Evolutionary conservation across 2,329 filamentous ascomycete genomes (phyloP), one percentile per base, ranked within the genome.

Genomic region (Alternaria triticimaculans): DNA sequence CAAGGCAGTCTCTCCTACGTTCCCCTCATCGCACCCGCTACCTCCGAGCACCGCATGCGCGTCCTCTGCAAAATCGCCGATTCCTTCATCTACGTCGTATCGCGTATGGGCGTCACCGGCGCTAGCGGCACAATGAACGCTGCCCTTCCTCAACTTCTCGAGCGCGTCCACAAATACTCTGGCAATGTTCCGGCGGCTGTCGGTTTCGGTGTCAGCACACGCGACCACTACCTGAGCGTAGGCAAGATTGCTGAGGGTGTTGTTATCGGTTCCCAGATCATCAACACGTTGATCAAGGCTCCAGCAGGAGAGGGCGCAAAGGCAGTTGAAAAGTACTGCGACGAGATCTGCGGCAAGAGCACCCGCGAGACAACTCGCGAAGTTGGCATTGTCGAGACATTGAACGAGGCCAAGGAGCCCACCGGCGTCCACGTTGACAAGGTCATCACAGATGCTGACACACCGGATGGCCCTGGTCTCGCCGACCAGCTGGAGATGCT

Each of bases 21-120:
- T 14, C 96, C 96, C n/a, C 86, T 99, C 57, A 97, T 99, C 73
- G 95, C 96, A 1, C 96, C 96, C 7, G 89, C 94, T 11, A 98
- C 96, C 2, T 97, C 94, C 7, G 94, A 97, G 73, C 86, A 89
- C 69, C 92, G 96, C 75, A 97, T 99, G 94, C 95, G 92, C 83
- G 87, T 97, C 44, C 90, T 99, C 12, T 99, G 96, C 87, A 90
- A 93, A 80, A 95, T 99, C 67, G 96, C 96, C 76, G 95, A 98
- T 82, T 97, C 94, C 4, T 99, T 98, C 84, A 97, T 99, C 82
- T 99, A 99, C 80, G 94, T 99, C 65, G 96, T 99, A 60, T 98
- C 95, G 25, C 88, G 95, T 73, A 96, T 97, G 91, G 96, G 96
- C 73, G 95, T 98, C 60, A 99, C 96, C 10, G 96, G 96, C 73